Conservation (phyloP, 2,329 filamentous ascomycete species). For the Apiospora saccharicola region DNA sequence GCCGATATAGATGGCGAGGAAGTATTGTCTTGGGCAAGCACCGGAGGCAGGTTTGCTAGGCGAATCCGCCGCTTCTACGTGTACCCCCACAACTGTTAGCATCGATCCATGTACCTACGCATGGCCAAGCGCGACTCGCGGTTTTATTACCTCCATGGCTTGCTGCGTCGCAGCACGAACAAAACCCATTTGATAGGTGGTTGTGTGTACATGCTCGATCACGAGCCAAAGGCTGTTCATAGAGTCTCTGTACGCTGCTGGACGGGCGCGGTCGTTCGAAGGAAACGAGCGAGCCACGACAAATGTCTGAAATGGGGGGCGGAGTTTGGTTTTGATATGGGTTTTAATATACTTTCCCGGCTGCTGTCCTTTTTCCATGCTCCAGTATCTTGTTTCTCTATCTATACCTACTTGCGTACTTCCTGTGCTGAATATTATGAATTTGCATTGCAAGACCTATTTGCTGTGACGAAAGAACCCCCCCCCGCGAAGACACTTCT, state of each 20-base stretch:
- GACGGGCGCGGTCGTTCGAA: conserved; percentile 4
- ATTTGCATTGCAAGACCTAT: background rate
- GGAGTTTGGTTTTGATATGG: conserved; percentile 26
- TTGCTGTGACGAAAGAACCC: background rate
- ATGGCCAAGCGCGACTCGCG: conserved; percentile 18
- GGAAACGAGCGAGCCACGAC: conserved; percentile 7
- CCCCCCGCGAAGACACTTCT: too few relatives aligned
- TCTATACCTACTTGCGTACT: background rate
- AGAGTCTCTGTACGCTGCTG: conserved; percentile 15
- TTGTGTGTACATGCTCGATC: conserved; percentile 1
- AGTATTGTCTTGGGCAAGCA: conserved; percentile 14
- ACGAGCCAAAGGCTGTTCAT: conserved; percentile 14
- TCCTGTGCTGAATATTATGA: background rate
- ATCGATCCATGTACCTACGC: conserved; percentile 20
- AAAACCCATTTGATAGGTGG: background rate
- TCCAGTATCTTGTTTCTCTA: background rate
- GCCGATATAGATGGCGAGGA: conserved; percentile 12
- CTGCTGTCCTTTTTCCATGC: background rate
- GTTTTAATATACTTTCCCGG: conserved; percentile 24
- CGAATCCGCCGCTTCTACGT: background rate
- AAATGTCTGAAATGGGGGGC: conserved; percentile 19
- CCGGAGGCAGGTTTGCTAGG: background rate
- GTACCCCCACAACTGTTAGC: conserved; percentile 10
- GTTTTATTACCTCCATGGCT: conserved; percentile 15
- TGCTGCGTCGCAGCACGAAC: conserved; percentile 12